Base-by-base conservation (phyloP, 192 early-diverging fungal genomes). In the Geranomyces variabilis region DNA sequence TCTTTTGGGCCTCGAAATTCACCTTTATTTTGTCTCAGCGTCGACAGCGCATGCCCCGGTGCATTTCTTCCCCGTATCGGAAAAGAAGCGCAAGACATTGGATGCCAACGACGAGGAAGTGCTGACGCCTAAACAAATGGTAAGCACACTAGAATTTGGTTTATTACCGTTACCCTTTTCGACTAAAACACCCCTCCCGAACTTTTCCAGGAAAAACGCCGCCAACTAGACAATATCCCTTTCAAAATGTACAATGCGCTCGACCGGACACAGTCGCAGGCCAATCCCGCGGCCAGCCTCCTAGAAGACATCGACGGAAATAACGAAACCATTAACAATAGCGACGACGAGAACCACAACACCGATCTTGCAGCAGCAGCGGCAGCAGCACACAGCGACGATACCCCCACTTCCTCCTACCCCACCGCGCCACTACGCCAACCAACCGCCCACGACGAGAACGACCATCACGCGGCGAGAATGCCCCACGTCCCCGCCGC, bases 161-260 rank as follows among this genome's bases (percentile, higher is more conserved):
- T 3, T 3, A 3, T 41, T 41, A 10, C 10, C 36, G 36, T 41
- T 41, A 7, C 10, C 36, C 36, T 41, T 41, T 41, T 41, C 36
- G 10, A 41, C 36, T 41, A 41, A 41, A 3, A 3, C 10, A 7
- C 36, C 3, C 14, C 14, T 28, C 15, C 26, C 6, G 51, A 15
- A 15, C 19, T 55, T 7, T 5, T 21, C 6, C 22, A 64, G 63
- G 63, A 64, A 36, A 64, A 64, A 22, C 63, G 63, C 34, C 41
- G 41, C 3, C 41, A 64, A 19, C 8, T 45, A 2, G 21, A 45
- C n/a, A 45, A 45, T 22, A 29, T 64, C 17, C 63, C 63, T 5
- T n/a, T 64, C 3, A 41, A 46, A n/a, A 64, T 64, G 63, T 64
- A 45, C 43, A 64, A 64, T 29, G 63, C 5, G 3, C 43, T 64